A percentile compares a stretch with the other conserved stretches of the same genome.
Evolutionary conservation across 805 yeast species (phyloP).

Genomic region (Monosporozyma yasuniensis): DNA sequence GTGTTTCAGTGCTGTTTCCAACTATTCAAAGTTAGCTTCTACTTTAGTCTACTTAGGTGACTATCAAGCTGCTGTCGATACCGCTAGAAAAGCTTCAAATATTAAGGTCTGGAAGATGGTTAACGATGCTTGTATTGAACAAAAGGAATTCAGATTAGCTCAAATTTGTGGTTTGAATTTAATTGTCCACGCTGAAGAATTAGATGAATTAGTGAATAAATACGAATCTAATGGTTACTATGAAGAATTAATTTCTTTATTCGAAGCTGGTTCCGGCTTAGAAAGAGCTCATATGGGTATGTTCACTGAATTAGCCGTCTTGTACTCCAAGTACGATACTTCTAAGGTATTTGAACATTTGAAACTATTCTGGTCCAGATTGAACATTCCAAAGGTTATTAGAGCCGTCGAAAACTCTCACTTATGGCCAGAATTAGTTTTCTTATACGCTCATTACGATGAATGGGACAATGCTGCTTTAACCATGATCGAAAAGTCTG

Average conservation of each 20-base stretch:
- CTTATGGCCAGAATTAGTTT: conserved; percentile 91
- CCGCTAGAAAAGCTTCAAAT: conserved; percentile 96
- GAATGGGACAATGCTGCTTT: conserved; percentile 99
- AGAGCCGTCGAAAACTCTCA: conserved; percentile 90
- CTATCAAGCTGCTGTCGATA: conserved; percentile 94
- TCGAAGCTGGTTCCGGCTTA: conserved; percentile 90
- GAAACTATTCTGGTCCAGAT: conserved; percentile 95
- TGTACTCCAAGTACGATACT: conserved; percentile 86
- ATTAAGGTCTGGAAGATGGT: conserved; percentile 95
- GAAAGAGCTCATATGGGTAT: conserved; percentile 99
- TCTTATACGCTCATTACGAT: conserved; percentile 95
- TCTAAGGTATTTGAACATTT: conserved; percentile 90
- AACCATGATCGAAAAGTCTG: conserved; percentile 90
- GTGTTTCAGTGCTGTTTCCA: conserved; percentile 75
- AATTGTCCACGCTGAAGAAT: conserved; percentile 95
- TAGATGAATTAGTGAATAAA: conserved; percentile 76
- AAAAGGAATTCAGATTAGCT: conserved; percentile 90
- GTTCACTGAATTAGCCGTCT: conserved; percentile 91
- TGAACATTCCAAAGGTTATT: conserved; percentile 94
- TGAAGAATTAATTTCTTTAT: conserved; percentile 80
- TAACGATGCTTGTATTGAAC: conserved; percentile 90
- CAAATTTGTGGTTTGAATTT: conserved; percentile 97
- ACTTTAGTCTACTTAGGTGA: conserved; percentile 87
- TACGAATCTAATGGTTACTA: conserved; percentile 89
- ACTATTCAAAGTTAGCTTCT: conserved; percentile 94